These are phyloP conservation scores for Triticum turgidum DNA, from an alignment of 176 grass and related monocot genomes.

Conservation along the genomic window DNA sequence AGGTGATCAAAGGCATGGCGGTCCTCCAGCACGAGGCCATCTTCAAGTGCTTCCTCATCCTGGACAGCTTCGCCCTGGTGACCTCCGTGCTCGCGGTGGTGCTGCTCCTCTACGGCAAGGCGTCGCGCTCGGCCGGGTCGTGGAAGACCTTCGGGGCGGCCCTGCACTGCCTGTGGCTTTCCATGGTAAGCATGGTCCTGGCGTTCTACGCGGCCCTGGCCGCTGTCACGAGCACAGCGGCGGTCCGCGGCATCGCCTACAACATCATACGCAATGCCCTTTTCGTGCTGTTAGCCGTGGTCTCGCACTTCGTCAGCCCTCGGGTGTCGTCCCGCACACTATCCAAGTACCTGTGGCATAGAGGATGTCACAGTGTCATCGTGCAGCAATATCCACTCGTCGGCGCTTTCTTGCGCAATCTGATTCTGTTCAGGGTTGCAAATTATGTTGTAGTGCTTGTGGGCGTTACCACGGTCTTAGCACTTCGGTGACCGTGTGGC, in stretches of 20 bases:
- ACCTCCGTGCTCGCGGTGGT: background rate
- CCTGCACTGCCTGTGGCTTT: background rate
- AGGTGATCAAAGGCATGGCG: background rate
- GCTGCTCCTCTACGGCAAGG: background rate
- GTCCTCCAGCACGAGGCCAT: background rate
- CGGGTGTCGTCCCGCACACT: rapidly evolving
- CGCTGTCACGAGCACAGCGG: background rate
- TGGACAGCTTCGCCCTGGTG: background rate
- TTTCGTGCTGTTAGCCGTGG: rapidly evolving
- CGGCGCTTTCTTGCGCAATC: background rate
- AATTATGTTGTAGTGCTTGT: background rate
- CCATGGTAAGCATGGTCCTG: background rate
- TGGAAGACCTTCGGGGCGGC: background rate
- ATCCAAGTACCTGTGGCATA: background rate
- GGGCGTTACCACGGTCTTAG: background rate
- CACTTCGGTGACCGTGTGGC: no score
- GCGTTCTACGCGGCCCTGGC: background rate
- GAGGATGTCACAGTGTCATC: background rate
- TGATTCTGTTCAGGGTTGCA: background rate
- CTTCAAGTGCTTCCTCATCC: background rate
- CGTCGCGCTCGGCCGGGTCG: background rate
- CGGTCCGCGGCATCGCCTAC: background rate
- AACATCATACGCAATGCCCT: rapidly evolving
- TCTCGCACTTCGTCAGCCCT: background rate
- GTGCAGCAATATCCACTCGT: background rate